phyloP scores from a whole-genome alignment of 495 filamentous ascomycete species.

The Aspergillus leporis region DNA sequence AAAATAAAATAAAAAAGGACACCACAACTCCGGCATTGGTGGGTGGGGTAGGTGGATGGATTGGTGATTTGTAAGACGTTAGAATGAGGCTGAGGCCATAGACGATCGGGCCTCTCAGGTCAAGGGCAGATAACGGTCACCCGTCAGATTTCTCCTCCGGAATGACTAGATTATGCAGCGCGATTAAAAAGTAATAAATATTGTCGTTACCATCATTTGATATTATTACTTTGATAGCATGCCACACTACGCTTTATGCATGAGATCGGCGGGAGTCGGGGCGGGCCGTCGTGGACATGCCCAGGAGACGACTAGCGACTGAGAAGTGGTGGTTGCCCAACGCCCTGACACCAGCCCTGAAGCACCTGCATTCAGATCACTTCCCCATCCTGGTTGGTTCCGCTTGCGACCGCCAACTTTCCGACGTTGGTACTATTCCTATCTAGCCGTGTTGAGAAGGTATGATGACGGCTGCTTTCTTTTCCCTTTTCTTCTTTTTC shows the following conservation, averaged over 20 bases:
- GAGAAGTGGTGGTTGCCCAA: conserved; percentile 23
- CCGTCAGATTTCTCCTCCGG: background rate
- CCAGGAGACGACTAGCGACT: conserved; percentile 25
- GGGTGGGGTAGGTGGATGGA: background rate
- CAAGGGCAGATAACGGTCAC: background rate
- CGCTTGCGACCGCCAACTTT: conserved; percentile 20
- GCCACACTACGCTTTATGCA: conserved; percentile 37
- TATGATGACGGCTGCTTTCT: background rate
- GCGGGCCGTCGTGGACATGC: conserved; percentile 46
- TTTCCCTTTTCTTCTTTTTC: background rate
- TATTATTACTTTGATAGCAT: conserved; percentile 9
- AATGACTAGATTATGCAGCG: background rate
- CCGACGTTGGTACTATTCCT: conserved; percentile 3
- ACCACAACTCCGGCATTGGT: background rate
- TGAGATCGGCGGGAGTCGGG: conserved; percentile 51
- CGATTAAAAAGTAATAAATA: background rate
- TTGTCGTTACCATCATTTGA: background rate
- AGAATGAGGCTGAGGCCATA: background rate
- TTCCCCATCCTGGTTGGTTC: conserved; percentile 1
- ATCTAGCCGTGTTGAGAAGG: conserved; percentile 1
- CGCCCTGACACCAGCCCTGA: conserved; percentile 20
- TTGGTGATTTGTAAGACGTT: background rate
- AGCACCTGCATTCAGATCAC: conserved; percentile 23
- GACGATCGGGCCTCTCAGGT: background rate
- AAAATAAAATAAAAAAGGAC: background rate